Conservation (phyloP, 805 yeast species). For the Blastobotrys americana region DNA sequence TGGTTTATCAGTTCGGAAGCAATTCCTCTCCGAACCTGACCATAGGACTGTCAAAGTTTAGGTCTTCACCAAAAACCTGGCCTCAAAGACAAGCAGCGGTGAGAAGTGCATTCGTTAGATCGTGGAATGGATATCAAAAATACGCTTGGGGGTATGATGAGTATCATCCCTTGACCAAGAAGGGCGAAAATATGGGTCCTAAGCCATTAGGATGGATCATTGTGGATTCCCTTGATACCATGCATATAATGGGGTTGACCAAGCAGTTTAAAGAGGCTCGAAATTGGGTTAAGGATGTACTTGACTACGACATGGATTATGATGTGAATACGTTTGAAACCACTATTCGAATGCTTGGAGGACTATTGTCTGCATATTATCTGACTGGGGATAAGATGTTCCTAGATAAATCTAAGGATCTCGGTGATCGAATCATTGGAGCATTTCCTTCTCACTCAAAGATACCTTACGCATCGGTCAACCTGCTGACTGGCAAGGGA, state of each 20-base stretch:
- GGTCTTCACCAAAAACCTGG: slow-evolving; percentile 35
- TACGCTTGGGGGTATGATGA: slow-evolving; percentile 84
- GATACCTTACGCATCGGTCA: slow-evolving; percentile 72
- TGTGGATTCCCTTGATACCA: slow-evolving; percentile 79
- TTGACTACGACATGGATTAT: slow-evolving; percentile 64
- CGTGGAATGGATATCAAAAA: slow-evolving; percentile 69
- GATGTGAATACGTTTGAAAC: slow-evolving; percentile 84
- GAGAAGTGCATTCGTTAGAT: slow-evolving; percentile 56
- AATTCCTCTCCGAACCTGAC: slow-evolving; percentile 8
- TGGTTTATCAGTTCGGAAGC: slow-evolving; percentile 31
- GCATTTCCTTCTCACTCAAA: slow-evolving; percentile 64
- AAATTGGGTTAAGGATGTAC: slow-evolving; percentile 64
- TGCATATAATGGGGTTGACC: slow-evolving; percentile 63
- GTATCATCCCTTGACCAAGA: slow-evolving; percentile 58
- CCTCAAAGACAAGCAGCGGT: slow-evolving; percentile 47
- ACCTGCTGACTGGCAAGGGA: slow-evolving; percentile 58
- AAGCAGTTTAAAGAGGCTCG: slow-evolving; percentile 59
- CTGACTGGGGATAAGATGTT: slow-evolving; percentile 62
- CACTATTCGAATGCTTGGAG: slow-evolving; percentile 92
- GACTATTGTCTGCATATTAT: slow-evolving; percentile 75
- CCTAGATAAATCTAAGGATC: slow-evolving; percentile 67
- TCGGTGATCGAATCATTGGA: slow-evolving; percentile 66
- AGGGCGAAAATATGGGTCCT: slow-evolving; percentile 68
- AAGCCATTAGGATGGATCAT: slow-evolving; percentile 88
- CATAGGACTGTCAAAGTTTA: slow-evolving; percentile 15